A percentile compares a stretch with the other conserved stretches of the same genome.
Evolutionary conservation across 2,329 filamentous ascomycete species (phyloP).

Genomic region (Ceratocystiopsis sp.): DNA sequence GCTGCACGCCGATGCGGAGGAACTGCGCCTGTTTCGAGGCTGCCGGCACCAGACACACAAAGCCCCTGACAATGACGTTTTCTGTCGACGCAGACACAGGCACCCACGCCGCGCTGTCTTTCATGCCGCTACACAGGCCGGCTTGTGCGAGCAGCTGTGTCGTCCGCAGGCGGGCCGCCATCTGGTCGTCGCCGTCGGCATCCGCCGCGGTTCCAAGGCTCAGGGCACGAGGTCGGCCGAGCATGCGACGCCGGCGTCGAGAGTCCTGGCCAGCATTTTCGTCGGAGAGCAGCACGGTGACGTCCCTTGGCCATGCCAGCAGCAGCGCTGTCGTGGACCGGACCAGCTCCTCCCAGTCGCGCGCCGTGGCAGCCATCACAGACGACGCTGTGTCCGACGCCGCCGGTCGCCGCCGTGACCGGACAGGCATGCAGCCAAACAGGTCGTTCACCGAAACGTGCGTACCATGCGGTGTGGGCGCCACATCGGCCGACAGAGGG

Average conservation of each 20-base stretch:
- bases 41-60: slow-evolving; percentile 52
- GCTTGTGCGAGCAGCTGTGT: slow-evolving; percentile 47
- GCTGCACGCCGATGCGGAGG: slow-evolving; percentile 58
- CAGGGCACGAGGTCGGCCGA: no score
- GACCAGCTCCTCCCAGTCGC: slow-evolving; percentile 49
- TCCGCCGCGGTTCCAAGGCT: no score
- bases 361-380: slow-evolving; percentile 12
- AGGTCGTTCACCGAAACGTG: slow-evolving; percentile 59
- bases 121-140: slow-evolving; percentile 26
- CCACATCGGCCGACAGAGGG: slow-evolving; percentile 35
- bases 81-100: slow-evolving; percentile 48
- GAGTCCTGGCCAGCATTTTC: slow-evolving; percentile 17
- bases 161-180: slow-evolving; percentile 14
- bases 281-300: slow-evolving; percentile 44
- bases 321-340: slow-evolving; percentile 43
- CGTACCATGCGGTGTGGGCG: slow-evolving; percentile 49
- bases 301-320: slow-evolving; percentile 46
- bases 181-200: no score
- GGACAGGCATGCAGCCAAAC: slow-evolving; percentile 81
- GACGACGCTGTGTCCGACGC: no score
- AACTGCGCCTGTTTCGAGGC: slow-evolving; percentile 64
- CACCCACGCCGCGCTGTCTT: slow-evolving; percentile 40
- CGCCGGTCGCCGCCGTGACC: slow-evolving; percentile 58
- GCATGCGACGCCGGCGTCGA: slow-evolving; percentile 12
- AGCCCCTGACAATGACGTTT: slow-evolving; percentile 46